Evolutionary conservation across 306 rosid genomes (phyloP), one percentile per base, ranked within the genome.

Genomic region (Bauhinia variegata): DNA sequence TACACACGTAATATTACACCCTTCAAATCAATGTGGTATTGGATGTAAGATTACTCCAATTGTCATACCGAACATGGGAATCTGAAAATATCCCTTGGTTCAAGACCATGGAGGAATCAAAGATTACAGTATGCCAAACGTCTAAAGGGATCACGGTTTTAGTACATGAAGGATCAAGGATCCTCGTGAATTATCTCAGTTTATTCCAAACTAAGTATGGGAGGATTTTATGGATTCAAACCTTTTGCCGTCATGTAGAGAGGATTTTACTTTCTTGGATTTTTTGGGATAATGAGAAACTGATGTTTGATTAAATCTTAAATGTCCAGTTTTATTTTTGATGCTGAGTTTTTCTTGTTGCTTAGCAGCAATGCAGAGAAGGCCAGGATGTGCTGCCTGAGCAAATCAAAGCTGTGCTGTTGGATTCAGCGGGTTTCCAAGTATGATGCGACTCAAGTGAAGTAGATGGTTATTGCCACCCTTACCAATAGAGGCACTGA

Each of bases 281-380:
- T 56, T 23, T 63, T 32, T 67, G 55, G n/a, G 56, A 36, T 56
- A 19, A 16, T 9, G 11, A 47, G 61, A 28, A n/a, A 23, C 44
- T 67, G 55, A 23, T 69, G 12, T 57, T 55, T 32, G 28, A 1
- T 67, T 23, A 11, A 16, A 43, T 44, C 59, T 28, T 33, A 32
- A 53, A 31, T 34, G 18, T 54, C 15, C 52, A 72, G 41, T 74
- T 52, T 12, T 68, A 15, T 67, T 54, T 72, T 59, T 43, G 46
- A 38, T 83, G 33, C 54, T 51, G 11, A 62, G 50, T 64, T 36
- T 41, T 8, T 51, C 33, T 44, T 67, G 61, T 65, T 79, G 66
- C 61, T 50, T 36, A 70, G 14, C 93, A 89, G 97, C 98, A 93
- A 88, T 88, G 95, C 82, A 82, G 77, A 83, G 98, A 89, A 79